Percentiles rank a stretch among this genome's conserved stretches.
Evolutionary conservation across 1,284 basidiomycete species (phyloP).

Genomic region (Trichosporon asahii): DNA sequence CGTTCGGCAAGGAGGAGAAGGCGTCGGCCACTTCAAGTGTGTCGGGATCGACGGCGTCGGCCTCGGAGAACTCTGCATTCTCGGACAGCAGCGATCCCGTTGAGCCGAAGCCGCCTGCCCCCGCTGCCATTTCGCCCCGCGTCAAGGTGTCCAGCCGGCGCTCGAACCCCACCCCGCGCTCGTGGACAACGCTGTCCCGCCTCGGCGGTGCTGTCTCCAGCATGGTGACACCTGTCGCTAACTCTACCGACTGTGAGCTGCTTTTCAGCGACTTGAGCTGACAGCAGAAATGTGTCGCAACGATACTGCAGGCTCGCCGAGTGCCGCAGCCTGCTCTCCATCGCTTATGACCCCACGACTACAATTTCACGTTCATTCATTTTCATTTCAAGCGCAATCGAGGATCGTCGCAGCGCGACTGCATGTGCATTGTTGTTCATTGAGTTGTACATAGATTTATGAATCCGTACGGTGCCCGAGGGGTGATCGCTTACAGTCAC

Average conservation of each 20-base stretch:
- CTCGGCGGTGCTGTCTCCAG: background rate
- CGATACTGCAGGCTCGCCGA: background rate
- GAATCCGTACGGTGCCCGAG: background rate
- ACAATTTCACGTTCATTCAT: slow-evolving; percentile 1
- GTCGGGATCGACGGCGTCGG: background rate
- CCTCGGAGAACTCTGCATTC: background rate
- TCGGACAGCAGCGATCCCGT: background rate
- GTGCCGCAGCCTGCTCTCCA: background rate
- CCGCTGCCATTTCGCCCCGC: background rate
- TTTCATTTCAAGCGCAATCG: background rate
- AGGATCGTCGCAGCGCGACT: slow-evolving; percentile 6
- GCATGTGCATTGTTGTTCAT: slow-evolving; percentile 9
- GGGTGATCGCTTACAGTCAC: background rate
- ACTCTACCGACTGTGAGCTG: background rate
- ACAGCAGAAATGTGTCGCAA: background rate
- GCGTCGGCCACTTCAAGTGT: background rate
- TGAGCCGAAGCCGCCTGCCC: background rate
- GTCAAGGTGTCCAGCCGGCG: background rate
- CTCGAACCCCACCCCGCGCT: background rate
- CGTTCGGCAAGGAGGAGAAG: background rate
- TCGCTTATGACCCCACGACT: background rate
- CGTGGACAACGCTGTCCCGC: background rate
- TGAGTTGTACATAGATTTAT: slow-evolving; percentile 9
- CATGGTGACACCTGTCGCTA: background rate
- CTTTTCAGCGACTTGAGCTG: background rate